phyloP scores from a whole-genome alignment of 2,329 filamentous ascomycete species.

The Fusarium temperatum region DNA sequence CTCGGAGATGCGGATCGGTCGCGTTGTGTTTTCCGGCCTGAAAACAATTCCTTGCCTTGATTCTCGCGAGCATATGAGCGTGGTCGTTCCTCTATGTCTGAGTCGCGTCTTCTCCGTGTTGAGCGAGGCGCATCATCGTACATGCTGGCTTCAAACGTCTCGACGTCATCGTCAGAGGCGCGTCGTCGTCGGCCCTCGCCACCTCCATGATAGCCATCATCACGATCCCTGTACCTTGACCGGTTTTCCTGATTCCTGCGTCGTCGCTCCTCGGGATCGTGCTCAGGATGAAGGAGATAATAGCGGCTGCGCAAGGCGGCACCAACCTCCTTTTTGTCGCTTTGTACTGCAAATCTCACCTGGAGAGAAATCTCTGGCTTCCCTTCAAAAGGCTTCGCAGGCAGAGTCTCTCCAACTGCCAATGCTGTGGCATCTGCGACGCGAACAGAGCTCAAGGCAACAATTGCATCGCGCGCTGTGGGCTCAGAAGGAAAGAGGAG shows the following conservation, averaged over 20 bases:
- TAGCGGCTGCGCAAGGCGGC: conserved; percentile 86
- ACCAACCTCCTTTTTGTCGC: conserved; percentile 82
- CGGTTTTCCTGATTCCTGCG: conserved; percentile 64
- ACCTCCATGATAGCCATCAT: conserved; percentile 46
- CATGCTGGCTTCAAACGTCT: conserved; percentile 77
- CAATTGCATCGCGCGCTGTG: conserved; percentile 63
- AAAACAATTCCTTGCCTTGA: conserved; percentile 71
- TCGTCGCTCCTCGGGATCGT: conserved; percentile 80
- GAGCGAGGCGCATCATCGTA: conserved; percentile 74
- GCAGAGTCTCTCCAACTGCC: conserved; percentile 69
- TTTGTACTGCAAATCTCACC: conserved; percentile 76
- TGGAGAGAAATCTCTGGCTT: conserved; percentile 75
- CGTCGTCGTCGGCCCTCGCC: conserved; percentile 55
- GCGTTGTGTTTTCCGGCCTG: conserved; percentile 49
- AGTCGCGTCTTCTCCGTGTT: conserved; percentile 38
- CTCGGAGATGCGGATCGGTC: conserved; percentile 63
- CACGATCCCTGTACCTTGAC: conserved; percentile 72
- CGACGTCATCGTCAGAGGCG: conserved; percentile 56
- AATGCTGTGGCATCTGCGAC: conserved; percentile 64
- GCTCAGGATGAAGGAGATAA: conserved; percentile 90
- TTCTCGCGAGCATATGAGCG: conserved; percentile 51
- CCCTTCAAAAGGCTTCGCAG: conserved; percentile 73
- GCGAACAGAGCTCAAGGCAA: conserved; percentile 61
- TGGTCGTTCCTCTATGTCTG: conserved; percentile 41
- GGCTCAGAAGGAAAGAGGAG: conserved; percentile 73